These are phyloP conservation scores for Dispira simplex DNA, from an alignment of 192 early-diverging fungal genomes.

Conservation along the genomic window DNA sequence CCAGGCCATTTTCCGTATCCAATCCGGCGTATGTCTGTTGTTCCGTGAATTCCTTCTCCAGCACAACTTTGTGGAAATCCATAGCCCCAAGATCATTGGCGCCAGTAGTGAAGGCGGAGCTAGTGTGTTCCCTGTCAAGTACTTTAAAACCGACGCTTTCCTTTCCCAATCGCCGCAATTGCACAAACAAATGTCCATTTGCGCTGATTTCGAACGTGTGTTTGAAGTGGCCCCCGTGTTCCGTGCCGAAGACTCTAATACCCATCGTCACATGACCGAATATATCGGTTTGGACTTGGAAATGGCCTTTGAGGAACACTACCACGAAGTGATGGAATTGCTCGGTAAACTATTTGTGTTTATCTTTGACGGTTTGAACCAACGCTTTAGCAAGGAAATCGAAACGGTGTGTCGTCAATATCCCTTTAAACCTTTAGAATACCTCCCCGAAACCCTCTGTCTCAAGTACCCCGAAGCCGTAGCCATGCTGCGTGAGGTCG, in stretches of 20 bases:
- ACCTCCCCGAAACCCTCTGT: constrained; percentile 62
- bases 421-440: constrained; percentile 83
- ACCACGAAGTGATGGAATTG: constrained; percentile 93
- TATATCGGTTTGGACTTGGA: constrained; percentile 97
- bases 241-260: constrained; percentile 95
- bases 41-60: constrained; percentile 89
- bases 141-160: constrained; percentile 90
- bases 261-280: constrained; percentile 99
- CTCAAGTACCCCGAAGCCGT: constrained; percentile 85
- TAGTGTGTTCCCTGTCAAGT: constrained; percentile 93
- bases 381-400: constrained; percentile 66
- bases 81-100: constrained; percentile 92
- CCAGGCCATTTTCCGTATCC: constrained; percentile 95
- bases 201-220: constrained; percentile 93
- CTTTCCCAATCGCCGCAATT: constrained; percentile 98
- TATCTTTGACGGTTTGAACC: constrained; percentile 83
- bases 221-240: constrained; percentile 97
- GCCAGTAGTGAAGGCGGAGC: constrained; percentile 93
- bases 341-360: constrained; percentile 84
- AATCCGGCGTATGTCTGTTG: constrained; percentile 79
- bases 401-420: constrained; percentile 77
- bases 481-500: constrained; percentile 70
- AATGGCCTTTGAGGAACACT: constrained; percentile 98
- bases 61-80: constrained; percentile 85
- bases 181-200: constrained; percentile 99